A percentile compares a stretch with the other conserved stretches of the same genome.
phyloP scores from a whole-genome alignment of 768 basidiomycete species.

The Tulasnella sp. region DNA sequence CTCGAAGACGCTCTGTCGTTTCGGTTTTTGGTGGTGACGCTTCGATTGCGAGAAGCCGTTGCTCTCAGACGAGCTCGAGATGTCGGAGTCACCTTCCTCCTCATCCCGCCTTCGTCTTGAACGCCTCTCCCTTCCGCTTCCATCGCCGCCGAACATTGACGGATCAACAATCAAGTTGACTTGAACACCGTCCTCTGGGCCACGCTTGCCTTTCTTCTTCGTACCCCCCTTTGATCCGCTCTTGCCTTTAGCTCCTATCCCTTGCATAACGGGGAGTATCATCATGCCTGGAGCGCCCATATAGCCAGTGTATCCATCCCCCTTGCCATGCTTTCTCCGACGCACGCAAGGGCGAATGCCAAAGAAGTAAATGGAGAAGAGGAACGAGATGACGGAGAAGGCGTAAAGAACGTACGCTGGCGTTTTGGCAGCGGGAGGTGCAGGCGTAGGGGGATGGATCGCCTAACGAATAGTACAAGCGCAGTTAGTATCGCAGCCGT shows the following conservation, averaged over 20 bases:
- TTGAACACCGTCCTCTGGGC: constrained; percentile 41
- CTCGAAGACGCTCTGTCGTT: constrained; percentile 41
- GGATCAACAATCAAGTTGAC: constrained; percentile 68
- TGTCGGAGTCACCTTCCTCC: constrained; percentile 30
- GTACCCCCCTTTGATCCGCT: constrained; percentile 22
- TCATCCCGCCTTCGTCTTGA: constrained; percentile 28
- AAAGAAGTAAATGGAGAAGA: constrained; percentile 45
- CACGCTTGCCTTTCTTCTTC: constrained; percentile 25
- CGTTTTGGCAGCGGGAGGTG: constrained; percentile 45
- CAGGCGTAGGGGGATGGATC: constrained; percentile 48
- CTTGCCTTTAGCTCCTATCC: constrained; percentile 28
- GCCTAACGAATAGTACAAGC: constrained; percentile 16
- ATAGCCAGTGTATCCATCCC: constrained; percentile 20
- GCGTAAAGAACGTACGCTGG: constrained; percentile 49
- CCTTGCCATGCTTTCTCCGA: constrained; percentile 25
- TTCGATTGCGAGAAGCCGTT: constrained; percentile 27
- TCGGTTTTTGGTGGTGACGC: constrained; percentile 20
- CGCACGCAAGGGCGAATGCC: constrained; percentile 43
- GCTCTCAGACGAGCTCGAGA: constrained; percentile 25
- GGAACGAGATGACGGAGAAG: constrained; percentile 41
- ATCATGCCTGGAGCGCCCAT: constrained; percentile 35
- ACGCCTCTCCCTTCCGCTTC: neutral
- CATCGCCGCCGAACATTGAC: constrained; percentile 34
- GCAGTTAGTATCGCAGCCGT: no score
- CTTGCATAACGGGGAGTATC: constrained; percentile 49